These are phyloP conservation scores for Populus tremula DNA, from an alignment of 345 rosid genomes.

Conservation along the genomic window DNA sequence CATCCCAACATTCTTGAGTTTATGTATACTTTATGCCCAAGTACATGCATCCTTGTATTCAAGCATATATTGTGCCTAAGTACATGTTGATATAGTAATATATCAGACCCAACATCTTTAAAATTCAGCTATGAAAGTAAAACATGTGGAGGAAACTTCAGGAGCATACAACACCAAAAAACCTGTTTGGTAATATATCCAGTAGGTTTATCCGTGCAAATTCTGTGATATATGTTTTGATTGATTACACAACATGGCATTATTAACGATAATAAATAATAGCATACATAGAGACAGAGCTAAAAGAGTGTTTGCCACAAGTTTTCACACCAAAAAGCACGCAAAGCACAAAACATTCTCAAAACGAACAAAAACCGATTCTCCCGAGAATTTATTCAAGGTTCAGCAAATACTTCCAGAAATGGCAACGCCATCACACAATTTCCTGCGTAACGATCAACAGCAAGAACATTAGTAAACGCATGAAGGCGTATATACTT, in stretches of 20 bases:
- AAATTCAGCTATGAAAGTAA: not conserved
- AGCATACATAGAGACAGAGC: not conserved
- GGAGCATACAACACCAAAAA: not conserved
- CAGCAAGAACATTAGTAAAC: not conserved
- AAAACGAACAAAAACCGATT: not conserved
- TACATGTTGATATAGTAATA: no score
- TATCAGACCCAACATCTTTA: no score
- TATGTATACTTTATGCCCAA: no score
- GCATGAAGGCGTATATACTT: not conserved
- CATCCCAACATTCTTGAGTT: no score
- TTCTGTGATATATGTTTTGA: not conserved
- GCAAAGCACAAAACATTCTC: not conserved
- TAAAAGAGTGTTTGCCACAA: not conserved
- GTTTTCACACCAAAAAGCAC: not conserved
- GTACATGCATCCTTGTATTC: no score
- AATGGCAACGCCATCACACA: not conserved
- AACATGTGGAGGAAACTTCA: not conserved
- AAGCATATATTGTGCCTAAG: no score
- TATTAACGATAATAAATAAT: not conserved
- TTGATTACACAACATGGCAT: not conserved
- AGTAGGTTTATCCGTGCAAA: not conserved
- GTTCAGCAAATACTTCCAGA: constrained; percentile 6
- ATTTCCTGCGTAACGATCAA: not conserved
- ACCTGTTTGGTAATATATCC: not conserved
- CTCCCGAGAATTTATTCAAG: not conserved